phyloP scores from a whole-genome alignment of 805 yeast species.

The Myxozyma melibiosi region DNA sequence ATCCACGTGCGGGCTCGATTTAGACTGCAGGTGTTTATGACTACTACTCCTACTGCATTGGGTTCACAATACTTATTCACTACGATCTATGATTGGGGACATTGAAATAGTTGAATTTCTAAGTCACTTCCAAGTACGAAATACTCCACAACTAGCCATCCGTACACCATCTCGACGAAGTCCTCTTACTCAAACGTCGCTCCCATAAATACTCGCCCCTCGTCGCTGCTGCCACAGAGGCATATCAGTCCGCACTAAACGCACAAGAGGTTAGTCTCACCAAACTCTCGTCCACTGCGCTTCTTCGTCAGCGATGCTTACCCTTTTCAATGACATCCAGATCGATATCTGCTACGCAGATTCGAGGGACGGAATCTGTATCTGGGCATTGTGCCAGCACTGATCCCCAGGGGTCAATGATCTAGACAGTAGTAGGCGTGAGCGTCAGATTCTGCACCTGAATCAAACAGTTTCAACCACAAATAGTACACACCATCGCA shows the following conservation, averaged over 20 bases:
- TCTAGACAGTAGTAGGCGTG: slow-evolving; percentile 33
- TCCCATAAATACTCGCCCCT: slow-evolving; percentile 59
- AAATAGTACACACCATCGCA: slow-evolving; percentile 52
- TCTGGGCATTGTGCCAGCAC: slow-evolving; percentile 63
- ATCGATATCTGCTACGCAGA: slow-evolving; percentile 71
- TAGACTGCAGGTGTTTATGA: too few relatives aligned
- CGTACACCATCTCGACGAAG: too few relatives aligned
- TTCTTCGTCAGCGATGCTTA: slow-evolving; percentile 1
- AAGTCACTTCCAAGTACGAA: too few relatives aligned
- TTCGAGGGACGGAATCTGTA: slow-evolving; percentile 46
- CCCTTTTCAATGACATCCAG: slow-evolving; percentile 48
- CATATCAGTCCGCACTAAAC: slow-evolving; percentile 64
- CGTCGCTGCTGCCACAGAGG: slow-evolving; percentile 74
- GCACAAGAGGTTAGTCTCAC: too few relatives aligned
- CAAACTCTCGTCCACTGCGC: too few relatives aligned
- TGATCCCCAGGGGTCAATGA: slow-evolving; percentile 91
- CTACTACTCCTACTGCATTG: too few relatives aligned
- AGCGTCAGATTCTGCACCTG: neutral
- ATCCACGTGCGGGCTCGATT: too few relatives aligned
- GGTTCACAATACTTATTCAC: too few relatives aligned
- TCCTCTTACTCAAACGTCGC: slow-evolving; percentile 16
- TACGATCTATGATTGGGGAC: too few relatives aligned
- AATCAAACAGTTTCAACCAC: neutral
- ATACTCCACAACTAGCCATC: too few relatives aligned
- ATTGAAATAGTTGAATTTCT: too few relatives aligned